Percentiles rank a stretch among this genome's conserved stretches.
Conservation (phyloP, 2,329 filamentous ascomycete genomes). For the Epichloe sp. region DNA sequence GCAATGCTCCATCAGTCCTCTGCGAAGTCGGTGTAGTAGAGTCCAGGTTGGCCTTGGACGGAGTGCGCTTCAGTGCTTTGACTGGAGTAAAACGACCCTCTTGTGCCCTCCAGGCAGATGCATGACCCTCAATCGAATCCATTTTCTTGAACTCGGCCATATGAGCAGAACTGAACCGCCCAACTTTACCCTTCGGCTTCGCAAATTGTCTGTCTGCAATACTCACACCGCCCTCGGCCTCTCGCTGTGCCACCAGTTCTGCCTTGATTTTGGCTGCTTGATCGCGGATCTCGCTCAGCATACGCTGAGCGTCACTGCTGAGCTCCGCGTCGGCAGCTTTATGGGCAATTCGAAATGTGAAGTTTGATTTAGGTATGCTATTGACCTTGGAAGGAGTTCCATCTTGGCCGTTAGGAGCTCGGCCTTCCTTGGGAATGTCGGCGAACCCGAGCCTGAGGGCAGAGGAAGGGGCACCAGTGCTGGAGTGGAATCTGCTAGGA, state of each 20-base stretch:
- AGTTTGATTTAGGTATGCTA: constrained; percentile 41
- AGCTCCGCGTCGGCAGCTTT: constrained; percentile 37
- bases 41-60: constrained; percentile 32
- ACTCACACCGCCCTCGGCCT: constrained; percentile 34
- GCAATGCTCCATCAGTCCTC: constrained; percentile 33
- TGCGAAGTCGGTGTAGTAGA: constrained; percentile 20
- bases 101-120: constrained; percentile 60
- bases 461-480: constrained; percentile 64
- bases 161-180: constrained; percentile 74
- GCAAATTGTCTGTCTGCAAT: constrained; percentile 55
- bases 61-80: constrained; percentile 25
- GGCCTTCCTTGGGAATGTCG: constrained; percentile 48
- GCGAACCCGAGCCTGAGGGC: constrained; percentile 72
- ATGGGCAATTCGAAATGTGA: constrained; percentile 56
- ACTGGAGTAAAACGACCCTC: constrained; percentile 39
- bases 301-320: constrained; percentile 45
- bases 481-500: constrained; percentile 67
- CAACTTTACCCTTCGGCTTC: constrained; percentile 61
- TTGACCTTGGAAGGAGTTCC: constrained; percentile 49
- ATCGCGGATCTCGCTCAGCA: constrained; percentile 56
- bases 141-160: constrained; percentile 91
- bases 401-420: constrained; percentile 18
- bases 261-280: constrained; percentile 60
- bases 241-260: constrained; percentile 49
- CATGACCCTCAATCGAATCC: constrained; percentile 84